These are phyloP conservation scores for Clausena lansium DNA, from an alignment of 345 rosid genomes.

Conservation along the genomic window DNA sequence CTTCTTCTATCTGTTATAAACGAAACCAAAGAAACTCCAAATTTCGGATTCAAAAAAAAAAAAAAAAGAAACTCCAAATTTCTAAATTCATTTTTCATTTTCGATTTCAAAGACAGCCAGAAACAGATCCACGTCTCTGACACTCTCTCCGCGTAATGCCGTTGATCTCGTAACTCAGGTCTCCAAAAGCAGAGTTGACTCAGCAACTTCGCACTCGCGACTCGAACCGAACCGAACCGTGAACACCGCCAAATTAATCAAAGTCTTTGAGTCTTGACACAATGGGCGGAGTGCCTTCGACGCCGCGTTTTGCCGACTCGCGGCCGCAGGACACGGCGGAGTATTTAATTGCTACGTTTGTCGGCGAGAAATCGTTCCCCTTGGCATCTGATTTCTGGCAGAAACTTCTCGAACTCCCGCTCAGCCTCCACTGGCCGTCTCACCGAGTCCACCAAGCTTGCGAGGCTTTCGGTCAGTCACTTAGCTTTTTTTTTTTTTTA, in stretches of 20 bases:
- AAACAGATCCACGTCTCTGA: constrained; percentile 18
- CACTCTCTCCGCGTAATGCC: constrained; percentile 32
- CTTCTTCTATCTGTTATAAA: constrained; percentile 8
- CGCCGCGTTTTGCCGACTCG: constrained; percentile 48
- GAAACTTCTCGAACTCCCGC: constrained; percentile 84
- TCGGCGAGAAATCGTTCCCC: constrained; percentile 93
- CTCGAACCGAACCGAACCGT: constrained; percentile 13
- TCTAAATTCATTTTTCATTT: neutral
- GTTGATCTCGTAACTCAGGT: constrained; percentile 39
- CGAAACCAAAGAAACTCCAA: constrained; percentile 4
- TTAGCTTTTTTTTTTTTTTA: neutral
- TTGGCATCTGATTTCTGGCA: constrained; percentile 91
- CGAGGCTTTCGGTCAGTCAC: constrained; percentile 63
- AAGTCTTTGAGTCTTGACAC: neutral
- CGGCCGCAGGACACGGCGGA: constrained; percentile 57
- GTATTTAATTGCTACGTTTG: constrained; percentile 70
- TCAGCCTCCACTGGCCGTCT: constrained; percentile 65
- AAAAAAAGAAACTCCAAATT: constrained; percentile 8
- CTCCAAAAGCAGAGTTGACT: constrained; percentile 38
- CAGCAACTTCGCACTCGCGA: constrained; percentile 9
- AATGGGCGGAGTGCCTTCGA: constrained; percentile 92
- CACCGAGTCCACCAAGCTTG: constrained; percentile 71
- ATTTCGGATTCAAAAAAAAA: too few species aligned
- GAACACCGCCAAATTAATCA: neutral
- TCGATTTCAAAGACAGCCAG: constrained; percentile 19